Evolutionary conservation across 371 early-diverging fungal genomes (phyloP), one percentile per base, ranked within the genome.

Genomic region (Syncephalastrum racemosum): DNA sequence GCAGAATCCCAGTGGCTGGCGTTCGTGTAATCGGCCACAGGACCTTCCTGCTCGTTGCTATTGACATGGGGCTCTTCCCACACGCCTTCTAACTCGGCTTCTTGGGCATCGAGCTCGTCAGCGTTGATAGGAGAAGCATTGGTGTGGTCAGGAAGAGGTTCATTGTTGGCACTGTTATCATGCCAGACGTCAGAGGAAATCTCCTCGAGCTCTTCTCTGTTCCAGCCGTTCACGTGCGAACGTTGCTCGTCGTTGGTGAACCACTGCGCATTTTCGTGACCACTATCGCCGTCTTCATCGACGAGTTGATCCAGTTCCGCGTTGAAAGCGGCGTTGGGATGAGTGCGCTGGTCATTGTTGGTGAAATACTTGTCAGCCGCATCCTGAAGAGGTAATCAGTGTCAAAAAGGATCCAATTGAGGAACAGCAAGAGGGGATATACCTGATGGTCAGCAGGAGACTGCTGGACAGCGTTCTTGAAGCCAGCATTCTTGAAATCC

Each of bases 211-310:
- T 45, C 52, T 7, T 45, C 18, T 18, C 24, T 44, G 16, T 44
- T 36, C 14, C 40, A 24, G 7, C 41, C 50, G 22, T 60, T 52
- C 15, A 53, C 8, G 18, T 60, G 60, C 3, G 66, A 50, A n/a
- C 60, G 66, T 39, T 45, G 44, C 22, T 65, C 66, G 1, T 60
- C 54, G 36, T 63, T 63, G 16, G 59, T 59, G 36, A 53, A 59
- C 18, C 36, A 53, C 2, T 15, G n/a, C 18, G 54, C 20, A 23
- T 54, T 16, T 2, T 27, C 45, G 12, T 49, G 24, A n/a, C 23
- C 15, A 6, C 55, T 49, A 13, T 54, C 45, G 16, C 25, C 56
- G 23, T 63, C 10, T 31, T 31, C 61, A 20, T 62, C 58, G 36
- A 64, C 58, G 46, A 71, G 68, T 23, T 40, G 15, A 41, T 48